Percentiles rank a stretch among this genome's conserved stretches.
These are phyloP conservation scores for Sporisorium exsertum DNA, from an alignment of 1,284 basidiomycete genomes.

Conservation along the genomic window DNA sequence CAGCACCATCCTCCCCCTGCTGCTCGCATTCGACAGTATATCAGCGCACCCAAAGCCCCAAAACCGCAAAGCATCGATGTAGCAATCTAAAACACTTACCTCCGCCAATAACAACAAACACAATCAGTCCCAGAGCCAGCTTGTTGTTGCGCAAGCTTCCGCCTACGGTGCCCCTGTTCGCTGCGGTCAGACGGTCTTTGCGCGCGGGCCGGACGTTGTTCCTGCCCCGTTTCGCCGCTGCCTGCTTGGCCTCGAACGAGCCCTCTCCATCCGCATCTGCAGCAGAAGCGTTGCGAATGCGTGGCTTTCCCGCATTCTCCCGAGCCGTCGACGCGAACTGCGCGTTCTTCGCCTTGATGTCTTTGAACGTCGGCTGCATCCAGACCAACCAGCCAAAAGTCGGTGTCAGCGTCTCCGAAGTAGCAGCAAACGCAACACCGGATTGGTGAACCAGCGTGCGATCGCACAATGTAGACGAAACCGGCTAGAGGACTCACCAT, in stretches of 20 bases:
- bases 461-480: too few relatives aligned
- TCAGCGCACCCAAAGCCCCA: too few relatives aligned
- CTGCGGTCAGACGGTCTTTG: slow-evolving; percentile 2
- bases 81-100: slow-evolving; percentile 48
- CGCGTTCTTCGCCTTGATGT: slow-evolving; percentile 45
- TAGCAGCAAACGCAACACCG: too few relatives aligned
- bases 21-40: too few relatives aligned
- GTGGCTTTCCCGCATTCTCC: slow-evolving; percentile 41
- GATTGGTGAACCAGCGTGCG: too few relatives aligned
- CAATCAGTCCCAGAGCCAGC: slow-evolving; percentile 29
- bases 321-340: slow-evolving; percentile 27
- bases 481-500: too few relatives aligned
- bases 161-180: not conserved
- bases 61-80: too few relatives aligned
- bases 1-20: not conserved
- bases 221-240: not conserved
- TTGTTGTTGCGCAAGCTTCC: slow-evolving; percentile 19
- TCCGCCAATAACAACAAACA: slow-evolving; percentile 52
- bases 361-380: slow-evolving; percentile 26
- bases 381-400: too few relatives aligned
- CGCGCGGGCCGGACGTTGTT: slow-evolving; percentile 34
- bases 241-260: not conserved
- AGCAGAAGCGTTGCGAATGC: slow-evolving; percentile 18
- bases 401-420: too few relatives aligned
- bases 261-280: not conserved